phyloP scores from a whole-genome alignment of 768 basidiomycete species.

The Leccinum aurantiacum region DNA sequence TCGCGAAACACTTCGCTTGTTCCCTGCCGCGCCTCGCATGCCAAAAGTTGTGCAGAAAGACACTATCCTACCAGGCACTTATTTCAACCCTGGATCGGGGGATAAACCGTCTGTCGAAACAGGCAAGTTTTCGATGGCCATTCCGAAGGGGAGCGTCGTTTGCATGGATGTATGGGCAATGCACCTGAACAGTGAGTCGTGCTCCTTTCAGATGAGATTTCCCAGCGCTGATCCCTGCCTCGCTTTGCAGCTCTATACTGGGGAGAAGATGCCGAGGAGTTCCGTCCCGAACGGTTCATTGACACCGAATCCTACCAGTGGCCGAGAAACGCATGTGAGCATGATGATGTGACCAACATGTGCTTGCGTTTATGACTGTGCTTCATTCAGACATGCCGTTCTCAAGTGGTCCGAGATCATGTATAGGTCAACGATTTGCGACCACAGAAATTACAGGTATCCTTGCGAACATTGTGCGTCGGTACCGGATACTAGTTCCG shows the following conservation, averaged over 20 bases:
- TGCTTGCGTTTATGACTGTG: neutral
- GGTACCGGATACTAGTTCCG: slow-evolving; percentile 42
- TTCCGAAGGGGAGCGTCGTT: no score
- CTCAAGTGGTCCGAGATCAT: slow-evolving; percentile 44
- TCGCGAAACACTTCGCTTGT: no score
- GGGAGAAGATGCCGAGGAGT: slow-evolving; percentile 45
- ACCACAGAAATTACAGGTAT: slow-evolving; percentile 41
- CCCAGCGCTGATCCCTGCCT: neutral
- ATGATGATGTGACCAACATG: neutral
- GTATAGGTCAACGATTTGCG: slow-evolving; percentile 52
- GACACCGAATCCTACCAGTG: slow-evolving; percentile 43
- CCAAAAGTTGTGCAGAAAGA: no score
- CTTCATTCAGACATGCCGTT: slow-evolving; percentile 42
- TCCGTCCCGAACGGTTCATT: slow-evolving; percentile 51
- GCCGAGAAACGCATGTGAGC: slow-evolving; percentile 17
- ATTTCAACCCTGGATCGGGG: no score
- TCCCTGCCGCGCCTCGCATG: no score
- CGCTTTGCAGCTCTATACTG: slow-evolving; percentile 42
- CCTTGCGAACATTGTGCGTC: slow-evolving; percentile 43
- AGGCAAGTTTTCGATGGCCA: no score
- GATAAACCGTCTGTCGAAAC: no score
- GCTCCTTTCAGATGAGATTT: neutral
- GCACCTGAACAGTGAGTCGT: slow-evolving; percentile 45
- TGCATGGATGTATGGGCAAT: slow-evolving; percentile 9
- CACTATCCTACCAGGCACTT: no score